These are phyloP conservation scores for Xylaria acuta DNA, from an alignment of 495 filamentous ascomycete genomes.

Conservation along the genomic window DNA sequence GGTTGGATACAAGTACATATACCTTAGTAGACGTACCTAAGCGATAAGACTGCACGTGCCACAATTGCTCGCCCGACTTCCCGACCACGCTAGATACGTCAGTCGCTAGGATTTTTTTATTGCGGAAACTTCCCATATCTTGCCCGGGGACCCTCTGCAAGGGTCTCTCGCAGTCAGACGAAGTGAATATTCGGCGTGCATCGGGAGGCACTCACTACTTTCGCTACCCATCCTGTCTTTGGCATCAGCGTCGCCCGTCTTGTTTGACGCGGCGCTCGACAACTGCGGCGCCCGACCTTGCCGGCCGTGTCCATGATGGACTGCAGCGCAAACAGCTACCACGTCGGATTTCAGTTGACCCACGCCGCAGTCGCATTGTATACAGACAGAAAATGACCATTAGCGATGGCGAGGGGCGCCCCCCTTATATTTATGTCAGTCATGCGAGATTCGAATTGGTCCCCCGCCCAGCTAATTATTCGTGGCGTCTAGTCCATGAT, in stretches of 20 bases:
- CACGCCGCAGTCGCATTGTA: constrained; percentile 36
- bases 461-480: constrained; percentile 30
- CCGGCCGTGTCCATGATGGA: constrained; percentile 46
- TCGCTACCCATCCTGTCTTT: constrained; percentile 28
- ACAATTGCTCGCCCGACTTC: background rate
- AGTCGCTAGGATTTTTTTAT: constrained; percentile 29
- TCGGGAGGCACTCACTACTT: constrained; percentile 11
- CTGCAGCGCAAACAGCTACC: constrained; percentile 40
- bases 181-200: background rate
- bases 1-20: background rate
- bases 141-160: constrained; percentile 17
- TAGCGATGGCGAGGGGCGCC: constrained; percentile 52
- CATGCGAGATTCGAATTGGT: constrained; percentile 7
- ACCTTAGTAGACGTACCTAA: background rate
- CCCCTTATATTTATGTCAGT: constrained; percentile 55
- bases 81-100: constrained; percentile 20
- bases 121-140: constrained; percentile 24
- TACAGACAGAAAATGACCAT: constrained; percentile 48
- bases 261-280: constrained; percentile 3
- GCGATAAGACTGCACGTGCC: constrained; percentile 25
- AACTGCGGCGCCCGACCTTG: constrained; percentile 17
- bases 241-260: constrained; percentile 11
- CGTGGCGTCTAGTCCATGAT: constrained; percentile 76
- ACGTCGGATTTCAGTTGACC: constrained; percentile 37
- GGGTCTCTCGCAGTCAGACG: constrained; percentile 19